Base-by-base conservation (phyloP, 2,329 filamentous ascomycete species). In the Daldinia sp. region DNA sequence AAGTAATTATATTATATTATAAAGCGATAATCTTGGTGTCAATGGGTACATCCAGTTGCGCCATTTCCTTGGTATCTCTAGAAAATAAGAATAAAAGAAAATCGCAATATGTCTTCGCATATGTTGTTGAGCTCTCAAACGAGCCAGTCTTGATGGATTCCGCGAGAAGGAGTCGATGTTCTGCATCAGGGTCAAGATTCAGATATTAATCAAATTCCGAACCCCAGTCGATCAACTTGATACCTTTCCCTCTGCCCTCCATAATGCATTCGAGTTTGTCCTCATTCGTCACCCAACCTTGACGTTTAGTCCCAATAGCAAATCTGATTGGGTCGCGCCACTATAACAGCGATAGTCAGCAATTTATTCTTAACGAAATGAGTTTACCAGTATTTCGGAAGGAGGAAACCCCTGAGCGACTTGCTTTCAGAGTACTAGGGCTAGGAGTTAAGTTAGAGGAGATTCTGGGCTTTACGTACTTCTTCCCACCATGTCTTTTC, bases 401-500 rank as follows among this genome's bases (percentile, higher is more conserved):
- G 10, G 13, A 26, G 20, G 20, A 13, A 26, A 4, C 20, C 9
- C 6, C 6, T 18, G 7, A 46, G 12, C 20, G 6, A 46, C 20
- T 46, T 46, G 9, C 6, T 6, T 46, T 46, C 18, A 20, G 20
- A 6, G 20, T 10, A 15, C 5, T 12, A 23, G 42, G 42, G 4
- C 26, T 18, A 26, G 20, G 20, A 20, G 23, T 35, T 35, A 10
- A 10, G 33, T 6, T 2, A 2, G 6, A 6, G 23, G 44, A 28
- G 15, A 48, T n/a, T 7, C 23, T 28, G 9, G 15, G 7, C 7
- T 26, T 51, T 33, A 51, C 46, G 26, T 33, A 51, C 46, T 13
- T 85, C 83, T 56, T 79, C 78, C 83, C 86, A 88, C 86, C 86
- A 88, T 2, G 80, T 81, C 74, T 87, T 85, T 76, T 89, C 86